phyloP scores from a whole-genome alignment of 495 filamentous ascomycete genomes.

The Neurospora sp. region DNA sequence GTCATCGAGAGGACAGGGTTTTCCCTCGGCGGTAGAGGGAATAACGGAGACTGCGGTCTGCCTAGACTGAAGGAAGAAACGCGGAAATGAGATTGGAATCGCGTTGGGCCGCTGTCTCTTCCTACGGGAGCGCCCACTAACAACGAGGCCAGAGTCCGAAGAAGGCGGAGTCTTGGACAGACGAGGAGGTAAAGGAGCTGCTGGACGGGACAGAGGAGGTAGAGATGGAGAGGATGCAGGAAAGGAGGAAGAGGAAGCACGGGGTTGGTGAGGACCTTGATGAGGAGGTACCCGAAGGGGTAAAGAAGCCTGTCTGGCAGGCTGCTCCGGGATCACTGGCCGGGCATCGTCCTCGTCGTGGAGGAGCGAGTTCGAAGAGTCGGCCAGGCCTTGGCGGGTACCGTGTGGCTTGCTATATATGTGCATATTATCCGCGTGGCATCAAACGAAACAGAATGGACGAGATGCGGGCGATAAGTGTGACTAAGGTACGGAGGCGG shows the following conservation, averaged over 20 bases:
- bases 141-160: slow-evolving; percentile 7
- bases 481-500: background rate
- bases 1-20: slow-evolving; percentile 32
- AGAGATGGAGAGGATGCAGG: slow-evolving; percentile 10
- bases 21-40: slow-evolving; percentile 36
- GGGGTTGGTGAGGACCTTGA: background rate
- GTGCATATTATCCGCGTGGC: slow-evolving; percentile 12
- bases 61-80: slow-evolving; percentile 26
- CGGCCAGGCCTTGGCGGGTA: slow-evolving; percentile 4
- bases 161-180: slow-evolving; percentile 6
- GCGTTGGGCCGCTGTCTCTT: slow-evolving; percentile 1
- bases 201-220: slow-evolving; percentile 16
- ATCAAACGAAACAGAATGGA: slow-evolving; percentile 3
- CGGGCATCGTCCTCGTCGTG: slow-evolving; percentile 8
- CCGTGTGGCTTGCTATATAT: slow-evolving; percentile 21
- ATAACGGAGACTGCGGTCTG: slow-evolving; percentile 33
- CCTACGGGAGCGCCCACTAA: slow-evolving; percentile 3
- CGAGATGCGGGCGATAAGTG: background rate
- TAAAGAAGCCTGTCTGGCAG: slow-evolving; percentile 1
- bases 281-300: background rate
- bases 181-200: slow-evolving; percentile 9
- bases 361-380: background rate
- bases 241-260: slow-evolving; percentile 14
- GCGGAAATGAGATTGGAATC: slow-evolving; percentile 28
- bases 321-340: slow-evolving; percentile 6